Base-by-base conservation (phyloP, 441 rosid genomes). In the Euphorbia celastroides region DNA sequence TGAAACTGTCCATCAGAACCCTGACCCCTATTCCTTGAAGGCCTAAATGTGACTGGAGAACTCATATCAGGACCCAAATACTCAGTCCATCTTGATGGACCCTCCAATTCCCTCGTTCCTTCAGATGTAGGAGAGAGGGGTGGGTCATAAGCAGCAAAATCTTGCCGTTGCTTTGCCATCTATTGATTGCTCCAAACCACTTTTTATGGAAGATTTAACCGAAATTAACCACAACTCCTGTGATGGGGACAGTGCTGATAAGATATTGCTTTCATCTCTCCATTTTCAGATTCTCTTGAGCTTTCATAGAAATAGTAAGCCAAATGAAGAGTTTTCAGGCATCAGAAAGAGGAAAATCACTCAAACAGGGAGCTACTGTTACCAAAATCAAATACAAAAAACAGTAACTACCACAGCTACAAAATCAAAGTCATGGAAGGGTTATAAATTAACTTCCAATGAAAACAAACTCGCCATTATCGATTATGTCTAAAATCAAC, bases 31-130 rank as follows among this genome's bases (percentile, higher is more conserved):
- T 81, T 81, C 79, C 88, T 85, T 26, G 95, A 84, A 73, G 79
- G 70, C 74, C 84, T 74, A 42, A 83, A 73, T 10, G 88, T 63
- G 52, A 78, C 62, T n/a, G 93, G 82, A 67, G 92, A 77, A 62
- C 72, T 73, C 81, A 75, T 75, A 46, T 90, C 98, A 56, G 92
- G 88, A 72, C 97, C 92, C 66, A 95, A 84, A 66, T 95, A 95
- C 78, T 95, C 98, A 5, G 89, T 87, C 99, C 99, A 95, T 69
- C 99, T 79, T 0, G 88, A 88, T 22, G 92, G 97, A 68, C 98
- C 96, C 60, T 95, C 98, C 93, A 94, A 90, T 55, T 91, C 99
- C 77, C 87, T 86, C 0, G 93, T 83, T 75, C 94, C 87, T 36
- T 72, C 81, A 36, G 80, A 66, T 63, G 86, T 72, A 5, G 96